A percentile compares a stretch with the other conserved stretches of the same genome.
Evolutionary conservation across 2,329 filamentous ascomycete species (phyloP).

Genomic region (Xylariaceae sp.): DNA sequence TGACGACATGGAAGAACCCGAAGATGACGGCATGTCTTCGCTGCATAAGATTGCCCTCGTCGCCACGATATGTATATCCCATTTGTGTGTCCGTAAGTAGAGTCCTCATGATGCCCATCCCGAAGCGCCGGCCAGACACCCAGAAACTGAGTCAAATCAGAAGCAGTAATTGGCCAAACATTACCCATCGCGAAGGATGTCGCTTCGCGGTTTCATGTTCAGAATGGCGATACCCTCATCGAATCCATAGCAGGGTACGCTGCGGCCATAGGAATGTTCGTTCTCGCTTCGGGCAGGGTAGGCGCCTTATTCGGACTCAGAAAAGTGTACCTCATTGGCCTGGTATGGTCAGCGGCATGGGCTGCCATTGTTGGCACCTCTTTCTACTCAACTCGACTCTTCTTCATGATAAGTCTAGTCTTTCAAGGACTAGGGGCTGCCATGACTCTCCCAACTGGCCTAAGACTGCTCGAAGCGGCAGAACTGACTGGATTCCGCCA

Average conservation of each 20-base stretch:
- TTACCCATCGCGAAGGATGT: constrained; percentile 47
- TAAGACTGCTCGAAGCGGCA: constrained; percentile 55
- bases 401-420: constrained; percentile 47
- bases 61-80: constrained; percentile 40
- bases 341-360: constrained; percentile 51
- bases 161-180: constrained; percentile 41
- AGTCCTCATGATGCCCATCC: not conserved
- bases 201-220: constrained; percentile 41
- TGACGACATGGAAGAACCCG: constrained; percentile 6
- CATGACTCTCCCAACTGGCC: constrained; percentile 56
- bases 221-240: constrained; percentile 40
- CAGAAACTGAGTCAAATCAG: constrained; percentile 22
- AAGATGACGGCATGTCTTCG: constrained; percentile 10
- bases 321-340: constrained; percentile 48
- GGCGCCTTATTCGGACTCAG: constrained; percentile 56
- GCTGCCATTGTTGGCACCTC: constrained; percentile 45
- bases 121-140: not conserved
- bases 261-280: constrained; percentile 52
- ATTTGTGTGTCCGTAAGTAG: constrained; percentile 38
- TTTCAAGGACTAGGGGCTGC: constrained; percentile 59
- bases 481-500: constrained; percentile 55
- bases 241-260: constrained; percentile 56
- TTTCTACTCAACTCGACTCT: constrained; percentile 31
- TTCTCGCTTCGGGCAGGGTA: constrained; percentile 51
- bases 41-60: constrained; percentile 37